Percentiles rank a stretch among this genome's conserved stretches.
phyloP scores from a whole-genome alignment of 768 basidiomycete species.

The Brasilioporus rufonigricans region DNA sequence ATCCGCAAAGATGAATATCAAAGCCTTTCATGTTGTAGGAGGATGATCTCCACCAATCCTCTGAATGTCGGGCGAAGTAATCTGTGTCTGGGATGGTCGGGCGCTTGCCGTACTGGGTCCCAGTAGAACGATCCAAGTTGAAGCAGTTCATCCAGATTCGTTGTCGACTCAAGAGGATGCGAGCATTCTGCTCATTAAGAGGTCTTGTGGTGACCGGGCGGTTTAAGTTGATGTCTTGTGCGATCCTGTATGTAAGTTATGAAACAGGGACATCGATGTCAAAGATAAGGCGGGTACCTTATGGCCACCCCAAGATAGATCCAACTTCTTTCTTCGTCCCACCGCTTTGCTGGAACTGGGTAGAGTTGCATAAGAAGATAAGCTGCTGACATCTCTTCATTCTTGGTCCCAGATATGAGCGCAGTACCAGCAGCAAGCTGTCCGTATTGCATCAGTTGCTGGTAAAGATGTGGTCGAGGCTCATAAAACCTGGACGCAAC shows the following conservation, averaged over 20 bases:
- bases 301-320: conserved; percentile 87
- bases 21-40: conserved; percentile 68
- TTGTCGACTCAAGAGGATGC: conserved; percentile 87
- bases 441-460: conserved; percentile 69
- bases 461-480: conserved; percentile 67
- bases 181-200: conserved; percentile 74
- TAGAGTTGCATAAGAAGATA: conserved; percentile 80
- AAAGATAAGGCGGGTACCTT: conserved; percentile 44
- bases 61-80: conserved; percentile 71
- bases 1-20: conserved; percentile 78
- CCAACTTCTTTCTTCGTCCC: conserved; percentile 92
- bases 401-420: conserved; percentile 72
- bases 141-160: conserved; percentile 90
- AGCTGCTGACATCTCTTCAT: conserved; percentile 81
- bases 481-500: conserved; percentile 81
- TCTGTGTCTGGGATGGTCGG: conserved; percentile 76
- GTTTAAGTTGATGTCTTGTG: conserved; percentile 88
- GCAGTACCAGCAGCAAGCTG: conserved; percentile 76
- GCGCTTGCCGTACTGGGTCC: conserved; percentile 85
- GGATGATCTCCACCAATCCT: conserved; percentile 69
- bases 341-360: conserved; percentile 69
- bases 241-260: conserved; percentile 53
- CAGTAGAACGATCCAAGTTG: conserved; percentile 86
- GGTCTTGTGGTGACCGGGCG: conserved; percentile 71
- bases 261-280: not conserved